Evolutionary conservation across 257 asterid genomes (phyloP), one percentile per base, ranked within the genome.

Genomic region (Jacaranda mimosifolia): DNA sequence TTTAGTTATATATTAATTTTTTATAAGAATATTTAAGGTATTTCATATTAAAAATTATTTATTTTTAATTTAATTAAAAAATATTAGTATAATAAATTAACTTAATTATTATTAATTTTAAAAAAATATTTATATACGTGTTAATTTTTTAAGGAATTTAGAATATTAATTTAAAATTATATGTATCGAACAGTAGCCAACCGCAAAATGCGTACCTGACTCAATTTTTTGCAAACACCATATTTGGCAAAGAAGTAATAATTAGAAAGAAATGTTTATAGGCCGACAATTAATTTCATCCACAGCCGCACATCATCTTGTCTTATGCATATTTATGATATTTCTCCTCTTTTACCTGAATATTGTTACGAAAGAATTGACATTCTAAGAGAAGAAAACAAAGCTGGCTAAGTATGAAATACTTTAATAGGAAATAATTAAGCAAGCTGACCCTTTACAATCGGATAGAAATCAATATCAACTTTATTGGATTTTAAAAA

Each of bases 401-500:
- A 6, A 57, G 9, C 1, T 6, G 19, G 7, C 9, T 3, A 58
- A 9, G n/a, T 7, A 0, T 6, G 12, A 65, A 65, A n/a, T 42
- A n/a, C 18, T 19, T 3, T 3, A 4, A n/a, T 6, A 19, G 26
- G 13, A 5, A 67, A 1, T 46, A 7, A 48, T 48, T 9, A 48
- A 46, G 19, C 14, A 6, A 35, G 32, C 4, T 40, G 42, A 79
- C 36, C 65, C n/a, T 3, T 4, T 42, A 2, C 10, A 58, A 39
- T 58, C 36, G 4, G 53, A 18, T 14, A 12, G 35, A 66, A 62
- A 51, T 53, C 9, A 13, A 32, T 26, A 56, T 68, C 73, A 60
- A 55, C 67, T 55, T 72, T 12, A 43, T 45, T 79, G 63, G 18
- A 63, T 45, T 26, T n/a, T 17, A 15, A 14, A 15, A 63, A 42